Percentiles rank a stretch among this genome's conserved stretches.
Conservation (phyloP, 1,284 basidiomycete genomes). For the Boletus semigastroideus region DNA sequence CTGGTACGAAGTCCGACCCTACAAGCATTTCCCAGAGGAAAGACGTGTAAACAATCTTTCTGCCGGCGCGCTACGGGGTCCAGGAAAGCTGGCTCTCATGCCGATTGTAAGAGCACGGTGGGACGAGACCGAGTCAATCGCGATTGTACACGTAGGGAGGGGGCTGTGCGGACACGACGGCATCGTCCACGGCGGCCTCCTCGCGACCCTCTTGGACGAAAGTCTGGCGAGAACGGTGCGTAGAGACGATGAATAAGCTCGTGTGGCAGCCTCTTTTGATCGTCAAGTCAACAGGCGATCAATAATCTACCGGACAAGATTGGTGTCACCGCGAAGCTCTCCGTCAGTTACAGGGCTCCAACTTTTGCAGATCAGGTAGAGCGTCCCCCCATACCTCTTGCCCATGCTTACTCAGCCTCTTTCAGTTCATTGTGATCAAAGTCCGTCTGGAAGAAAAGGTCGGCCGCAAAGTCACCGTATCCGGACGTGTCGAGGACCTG, state of each 20-base stretch:
- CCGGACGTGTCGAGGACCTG: conserved; percentile 73
- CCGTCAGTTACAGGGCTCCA: conserved; percentile 76
- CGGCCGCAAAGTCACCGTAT: conserved; percentile 77
- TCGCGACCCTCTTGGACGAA: conserved; percentile 92
- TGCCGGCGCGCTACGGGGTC: conserved; percentile 81
- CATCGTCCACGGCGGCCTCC: conserved; percentile 89
- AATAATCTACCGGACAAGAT: conserved; percentile 84
- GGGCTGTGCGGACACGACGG: conserved; percentile 92
- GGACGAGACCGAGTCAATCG: conserved; percentile 72
- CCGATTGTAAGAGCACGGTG: conserved; percentile 74
- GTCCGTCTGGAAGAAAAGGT: conserved; percentile 62
- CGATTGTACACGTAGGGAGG: conserved; percentile 81
- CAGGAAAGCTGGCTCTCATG: conserved; percentile 77
- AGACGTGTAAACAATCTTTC: conserved; percentile 78
- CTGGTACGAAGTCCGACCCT: conserved; percentile 82
- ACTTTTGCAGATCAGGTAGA: conserved; percentile 81
- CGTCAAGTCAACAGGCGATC: conserved; percentile 54
- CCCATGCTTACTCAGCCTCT: not conserved
- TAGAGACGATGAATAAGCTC: conserved; percentile 13
- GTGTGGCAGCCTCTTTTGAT: not conserved
- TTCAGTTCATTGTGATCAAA: conserved; percentile 70
- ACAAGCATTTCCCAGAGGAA: conserved; percentile 66
- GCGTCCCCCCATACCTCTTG: not conserved
- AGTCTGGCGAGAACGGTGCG: conserved; percentile 75
- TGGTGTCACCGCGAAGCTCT: conserved; percentile 88